Base-by-base conservation (phyloP, 768 basidiomycete species). In the Termitomyces sp. region DNA sequence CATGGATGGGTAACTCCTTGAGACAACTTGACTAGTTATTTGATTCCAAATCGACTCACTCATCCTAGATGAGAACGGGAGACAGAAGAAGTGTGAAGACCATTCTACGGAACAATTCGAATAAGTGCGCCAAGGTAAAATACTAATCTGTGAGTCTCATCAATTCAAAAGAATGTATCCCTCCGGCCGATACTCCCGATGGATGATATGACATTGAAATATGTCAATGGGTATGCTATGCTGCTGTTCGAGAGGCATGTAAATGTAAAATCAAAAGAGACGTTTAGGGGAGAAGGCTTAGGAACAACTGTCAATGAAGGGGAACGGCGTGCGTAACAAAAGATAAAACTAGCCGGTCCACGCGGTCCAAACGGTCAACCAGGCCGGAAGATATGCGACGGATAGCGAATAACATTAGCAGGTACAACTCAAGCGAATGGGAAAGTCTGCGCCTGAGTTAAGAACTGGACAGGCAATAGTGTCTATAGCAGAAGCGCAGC, bases 401-500 rank as follows among this genome's bases (percentile, higher is more conserved):
- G 63, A 66, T 58, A 66, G 63, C 67, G 60, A 60, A 60, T 61
- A 60, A 60, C 55, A 61, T 63, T 59, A 64, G 61, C 60, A 53
- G n/a, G 51, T 56, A 60, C 59, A 59, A 59, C 56, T 60, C 37
- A 55, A 65, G 12, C 43, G 57, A 46, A 57, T 60, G 51, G 40
- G 34, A 57, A 55, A 32, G 61, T 55, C 62, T 57, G 57, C 38
- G 57, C 49, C 56, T 37, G 57, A 56, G 54, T 20, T 45, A 67
- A 57, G 38, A 51, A 55, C 51, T 17, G n/a, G 42, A 45, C 36
- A 42, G 34, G 14, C 8, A 34, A 32, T 46, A 53, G 45, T 60
- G 38, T 69, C 70, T 74, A 79, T 63, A 79, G 71, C 59, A 73
- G 53, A 57, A 73, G 61, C 59, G 70, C 65, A 55, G 68, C 65